Percentiles rank a stretch among this genome's conserved stretches.
phyloP scores from a whole-genome alignment of 192 early-diverging fungal genomes.

The Podila clonocystis region DNA sequence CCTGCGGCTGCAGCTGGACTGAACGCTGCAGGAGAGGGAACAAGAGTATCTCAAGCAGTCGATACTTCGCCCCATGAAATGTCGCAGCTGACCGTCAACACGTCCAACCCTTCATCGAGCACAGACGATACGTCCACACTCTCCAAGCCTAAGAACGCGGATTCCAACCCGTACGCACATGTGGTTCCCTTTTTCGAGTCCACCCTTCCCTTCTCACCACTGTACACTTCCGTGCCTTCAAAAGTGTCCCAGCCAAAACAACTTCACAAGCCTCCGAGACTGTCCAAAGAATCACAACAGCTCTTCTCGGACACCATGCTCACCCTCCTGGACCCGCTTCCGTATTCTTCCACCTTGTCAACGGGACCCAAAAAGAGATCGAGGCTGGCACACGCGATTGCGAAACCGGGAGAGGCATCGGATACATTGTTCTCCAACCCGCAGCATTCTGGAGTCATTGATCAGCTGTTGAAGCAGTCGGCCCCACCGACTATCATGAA shows the following conservation, averaged over 20 bases:
- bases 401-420: slow-evolving; percentile 16
- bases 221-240: slow-evolving; percentile 19
- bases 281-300: slow-evolving; percentile 29
- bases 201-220: slow-evolving; percentile 15
- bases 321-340: slow-evolving; percentile 22
- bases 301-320: slow-evolving; percentile 39
- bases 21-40: not conserved
- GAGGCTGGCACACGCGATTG: slow-evolving; percentile 21
- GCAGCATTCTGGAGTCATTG: slow-evolving; percentile 28
- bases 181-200: slow-evolving; percentile 27
- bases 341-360: not conserved
- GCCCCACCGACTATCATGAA: slow-evolving; percentile 27
- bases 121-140: not conserved
- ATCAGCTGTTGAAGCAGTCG: slow-evolving; percentile 24
- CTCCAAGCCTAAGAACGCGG: not conserved
- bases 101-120: not conserved
- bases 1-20: slow-evolving; percentile 21
- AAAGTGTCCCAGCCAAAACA: not conserved
- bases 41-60: not conserved
- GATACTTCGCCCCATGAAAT: not conserved
- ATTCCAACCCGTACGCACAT: slow-evolving; percentile 29
- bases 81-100: slow-evolving; percentile 1
- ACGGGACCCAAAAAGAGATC: slow-evolving; percentile 20
- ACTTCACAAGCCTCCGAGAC: not conserved
- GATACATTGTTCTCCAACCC: slow-evolving; percentile 36